Evolutionary conservation across 1,139 yeast genomes (phyloP), one percentile per base, ranked within the genome.

Genomic region (Ogataea hybrid): DNA sequence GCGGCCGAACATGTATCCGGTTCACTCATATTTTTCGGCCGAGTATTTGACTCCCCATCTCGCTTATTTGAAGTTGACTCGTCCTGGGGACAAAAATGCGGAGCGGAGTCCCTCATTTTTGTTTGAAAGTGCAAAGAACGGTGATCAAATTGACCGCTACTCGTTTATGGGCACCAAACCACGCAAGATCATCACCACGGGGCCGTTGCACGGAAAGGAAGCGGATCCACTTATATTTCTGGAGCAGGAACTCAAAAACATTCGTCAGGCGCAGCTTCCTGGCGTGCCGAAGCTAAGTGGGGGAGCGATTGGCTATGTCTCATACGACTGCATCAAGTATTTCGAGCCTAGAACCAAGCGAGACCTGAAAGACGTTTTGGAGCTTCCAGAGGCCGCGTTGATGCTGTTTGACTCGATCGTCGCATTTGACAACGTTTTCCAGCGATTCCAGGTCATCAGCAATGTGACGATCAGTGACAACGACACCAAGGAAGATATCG

Each of bases 301-400:
- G 42, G 99, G 98, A 50, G 97, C 97, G 8, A 76, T 92, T 39
- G 98, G 98, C 0, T 92, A 89, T 60, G 81, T 92, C 36, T 87
- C 97, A 0, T 92, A 92, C 58, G 99, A 94, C 63, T 92, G 99
- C 69, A 84, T 92, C 59, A 85, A 88, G 59, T 92, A 92, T 64
- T 92, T 92, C 57, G 98, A 92, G 65, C 98, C 98, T 44, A 83
- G 75, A 57, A 90, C 97, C 1, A 73, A 73, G 46, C 77, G 88
- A 53, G 76, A 75, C 7, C 70, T 90, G 57, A 79, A 84, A 55
- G 97, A 92, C 62, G 81, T 84, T 1, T 68, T 92, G 54, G 67
- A 84, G 47, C 75, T 92, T 11, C 98, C 98, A 0, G 98, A 92
- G 66, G 84, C 97, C 1, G 84, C 84, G 6, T 69, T 92, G 62